phyloP scores from a whole-genome alignment of 192 early-diverging fungal genomes.

The Neocallimastix lanati region DNA sequence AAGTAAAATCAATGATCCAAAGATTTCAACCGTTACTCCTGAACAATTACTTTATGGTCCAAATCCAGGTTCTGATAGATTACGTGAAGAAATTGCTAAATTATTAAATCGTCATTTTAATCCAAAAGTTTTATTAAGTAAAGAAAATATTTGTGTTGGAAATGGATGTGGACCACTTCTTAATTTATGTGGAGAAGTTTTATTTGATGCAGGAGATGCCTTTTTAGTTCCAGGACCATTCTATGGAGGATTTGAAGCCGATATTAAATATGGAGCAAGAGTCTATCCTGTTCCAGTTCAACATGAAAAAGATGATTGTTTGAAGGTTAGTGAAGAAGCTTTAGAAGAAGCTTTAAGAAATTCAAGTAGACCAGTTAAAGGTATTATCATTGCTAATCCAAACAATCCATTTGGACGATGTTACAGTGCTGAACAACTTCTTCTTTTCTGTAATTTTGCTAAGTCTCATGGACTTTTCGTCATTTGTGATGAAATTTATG shows the following conservation, averaged over 20 bases:
- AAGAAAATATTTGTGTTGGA: constrained; percentile 33
- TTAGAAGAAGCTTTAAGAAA: constrained; percentile 27
- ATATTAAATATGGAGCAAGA: constrained; percentile 9
- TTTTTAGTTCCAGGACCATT: constrained; percentile 54
- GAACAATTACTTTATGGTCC: constrained; percentile 12
- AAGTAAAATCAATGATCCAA: not conserved
- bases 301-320: constrained; percentile 18
- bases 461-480: constrained; percentile 37
- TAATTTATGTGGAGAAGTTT: constrained; percentile 27
- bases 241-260: too few species aligned
- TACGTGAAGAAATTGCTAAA: constrained; percentile 38
- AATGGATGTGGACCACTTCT: constrained; percentile 52
- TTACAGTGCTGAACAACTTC: constrained; percentile 30
- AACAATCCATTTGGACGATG: constrained; percentile 46
- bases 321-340: constrained; percentile 12
- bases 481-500: constrained; percentile 70
- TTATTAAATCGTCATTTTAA: constrained; percentile 47
- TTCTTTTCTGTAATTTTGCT: constrained; percentile 39
- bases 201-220: constrained; percentile 51
- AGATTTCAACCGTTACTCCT: not conserved
- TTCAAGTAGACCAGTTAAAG: constrained; percentile 16
- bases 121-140: constrained; percentile 14
- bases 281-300: constrained; percentile 27
- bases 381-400: constrained; percentile 53
- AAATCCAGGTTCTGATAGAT: constrained; percentile 27